phyloP scores from a whole-genome alignment of 2,329 filamentous ascomycete species.

The Fusarium decemcellulare region DNA sequence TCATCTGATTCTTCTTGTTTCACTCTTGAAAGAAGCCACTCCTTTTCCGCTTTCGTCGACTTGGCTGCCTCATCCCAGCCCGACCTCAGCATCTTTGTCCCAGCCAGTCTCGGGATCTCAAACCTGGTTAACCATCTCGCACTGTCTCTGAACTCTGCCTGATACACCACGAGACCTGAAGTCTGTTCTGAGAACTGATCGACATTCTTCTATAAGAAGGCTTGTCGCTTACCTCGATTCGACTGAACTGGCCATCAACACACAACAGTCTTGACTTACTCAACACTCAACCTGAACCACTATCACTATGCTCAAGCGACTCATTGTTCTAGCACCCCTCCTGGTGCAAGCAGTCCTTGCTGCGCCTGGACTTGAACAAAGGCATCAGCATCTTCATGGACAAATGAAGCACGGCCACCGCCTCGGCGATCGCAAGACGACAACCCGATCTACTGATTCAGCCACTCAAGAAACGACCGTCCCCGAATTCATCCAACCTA shows the following conservation, averaged over 20 bases:
- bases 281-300: conserved; percentile 7
- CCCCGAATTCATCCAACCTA: conserved; percentile 35
- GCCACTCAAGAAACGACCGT: conserved; percentile 14
- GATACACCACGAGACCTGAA: conserved; percentile 22
- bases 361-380: conserved; percentile 36
- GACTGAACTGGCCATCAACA: conserved; percentile 6
- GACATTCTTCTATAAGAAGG: conserved; percentile 33
- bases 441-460: conserved; percentile 11
- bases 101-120: conserved; percentile 16
- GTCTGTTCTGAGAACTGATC: conserved; percentile 14
- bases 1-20: conserved; percentile 29
- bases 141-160: conserved; percentile 16
- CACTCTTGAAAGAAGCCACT: conserved; percentile 37
- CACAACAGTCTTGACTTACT: conserved; percentile 7
- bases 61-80: conserved; percentile 34
- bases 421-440: conserved; percentile 11
- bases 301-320: conserved; percentile 40
- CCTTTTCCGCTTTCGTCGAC: conserved; percentile 26
- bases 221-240: conserved; percentile 8
- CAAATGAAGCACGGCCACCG: conserved; percentile 34
- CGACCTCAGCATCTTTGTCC: conserved; percentile 38
- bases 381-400: conserved; percentile 35
- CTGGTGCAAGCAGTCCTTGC: conserved; percentile 44
- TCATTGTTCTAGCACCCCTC: conserved; percentile 43
- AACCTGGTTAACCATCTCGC: conserved; percentile 6